These are phyloP conservation scores for Mikania micrantha DNA, from an alignment of 129 eudicot species.

Conservation along the genomic window DNA sequence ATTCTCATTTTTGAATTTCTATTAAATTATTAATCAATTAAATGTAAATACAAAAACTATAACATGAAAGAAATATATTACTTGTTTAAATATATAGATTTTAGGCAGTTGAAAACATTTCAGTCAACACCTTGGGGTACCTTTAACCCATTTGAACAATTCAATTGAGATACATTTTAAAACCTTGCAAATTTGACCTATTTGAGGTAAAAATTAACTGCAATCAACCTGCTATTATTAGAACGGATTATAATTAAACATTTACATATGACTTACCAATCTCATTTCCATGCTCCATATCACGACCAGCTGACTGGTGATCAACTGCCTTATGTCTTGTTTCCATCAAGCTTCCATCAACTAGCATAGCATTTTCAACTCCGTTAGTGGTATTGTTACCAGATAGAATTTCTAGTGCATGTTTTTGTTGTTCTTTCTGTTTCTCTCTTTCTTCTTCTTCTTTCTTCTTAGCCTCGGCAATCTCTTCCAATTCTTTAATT, in stretches of 20 bases:
- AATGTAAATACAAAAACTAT: background rate
- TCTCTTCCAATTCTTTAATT: conserved; percentile 80
- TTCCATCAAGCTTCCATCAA: conserved; percentile 34
- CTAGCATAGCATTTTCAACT: conserved; percentile 33
- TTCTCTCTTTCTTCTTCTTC: conserved; percentile 56
- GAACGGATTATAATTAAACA: background rate
- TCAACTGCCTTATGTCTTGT: conserved; percentile 35
- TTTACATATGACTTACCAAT: conserved; percentile 21
- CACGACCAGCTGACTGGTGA: conserved; percentile 32
- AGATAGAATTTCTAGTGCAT: conserved; percentile 38
- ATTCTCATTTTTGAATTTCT: background rate
- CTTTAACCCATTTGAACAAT: background rate
- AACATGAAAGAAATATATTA: background rate
- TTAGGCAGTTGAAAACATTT: background rate
- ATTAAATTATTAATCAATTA: background rate
- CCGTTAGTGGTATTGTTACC: conserved; percentile 38
- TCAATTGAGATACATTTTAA: background rate
- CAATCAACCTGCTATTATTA: background rate
- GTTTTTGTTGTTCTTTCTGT: conserved; percentile 59
- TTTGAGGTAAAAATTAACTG: background rate
- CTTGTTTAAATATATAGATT: background rate
- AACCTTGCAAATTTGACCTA: background rate
- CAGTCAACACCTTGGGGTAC: background rate
- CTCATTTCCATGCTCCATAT: conserved; percentile 33
- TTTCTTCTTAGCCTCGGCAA: conserved; percentile 68